These are phyloP conservation scores for Epichloe sibirici DNA, from an alignment of 2,329 filamentous ascomycete genomes.

Conservation along the genomic window DNA sequence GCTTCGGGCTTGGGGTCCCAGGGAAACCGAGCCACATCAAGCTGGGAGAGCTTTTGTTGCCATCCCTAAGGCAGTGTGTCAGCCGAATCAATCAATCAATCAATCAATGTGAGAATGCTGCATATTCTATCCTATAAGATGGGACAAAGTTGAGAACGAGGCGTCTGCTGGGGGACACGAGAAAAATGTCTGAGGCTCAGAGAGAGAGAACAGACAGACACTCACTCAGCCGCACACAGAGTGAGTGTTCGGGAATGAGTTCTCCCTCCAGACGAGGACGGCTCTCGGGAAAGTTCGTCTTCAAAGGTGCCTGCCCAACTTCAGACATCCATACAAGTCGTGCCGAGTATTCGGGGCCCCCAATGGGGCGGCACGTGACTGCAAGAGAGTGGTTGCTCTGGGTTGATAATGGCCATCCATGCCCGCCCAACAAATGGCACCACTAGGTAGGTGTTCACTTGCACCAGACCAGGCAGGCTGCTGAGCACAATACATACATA, in stretches of 20 bases:
- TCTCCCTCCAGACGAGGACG: background rate
- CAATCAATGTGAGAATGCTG: background rate
- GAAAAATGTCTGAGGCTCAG: background rate
- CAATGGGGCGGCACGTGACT: conserved; percentile 6
- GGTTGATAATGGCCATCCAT: background rate
- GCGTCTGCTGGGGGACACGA: background rate
- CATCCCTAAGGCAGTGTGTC: conserved; percentile 52
- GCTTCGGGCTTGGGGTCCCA: conserved; percentile 83
- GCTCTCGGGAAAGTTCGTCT: background rate
- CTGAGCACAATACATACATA: no score
- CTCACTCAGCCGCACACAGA: background rate
- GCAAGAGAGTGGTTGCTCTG: background rate
- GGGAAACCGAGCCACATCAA: conserved; percentile 78
- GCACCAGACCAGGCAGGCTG: no score
- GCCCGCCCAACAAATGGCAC: no score
- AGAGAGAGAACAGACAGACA: background rate
- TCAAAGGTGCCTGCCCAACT: background rate
- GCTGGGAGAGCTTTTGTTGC: conserved; percentile 79
- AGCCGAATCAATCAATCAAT: conserved; percentile 4
- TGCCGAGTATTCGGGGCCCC: background rate
- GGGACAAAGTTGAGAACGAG: background rate
- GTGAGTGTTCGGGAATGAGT: background rate
- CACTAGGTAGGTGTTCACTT: no score
- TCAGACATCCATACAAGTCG: background rate
- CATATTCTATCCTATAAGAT: background rate